Evolutionary conservation across 1,284 basidiomycete genomes (phyloP).

Genomic region (Ustilago curta): DNA sequence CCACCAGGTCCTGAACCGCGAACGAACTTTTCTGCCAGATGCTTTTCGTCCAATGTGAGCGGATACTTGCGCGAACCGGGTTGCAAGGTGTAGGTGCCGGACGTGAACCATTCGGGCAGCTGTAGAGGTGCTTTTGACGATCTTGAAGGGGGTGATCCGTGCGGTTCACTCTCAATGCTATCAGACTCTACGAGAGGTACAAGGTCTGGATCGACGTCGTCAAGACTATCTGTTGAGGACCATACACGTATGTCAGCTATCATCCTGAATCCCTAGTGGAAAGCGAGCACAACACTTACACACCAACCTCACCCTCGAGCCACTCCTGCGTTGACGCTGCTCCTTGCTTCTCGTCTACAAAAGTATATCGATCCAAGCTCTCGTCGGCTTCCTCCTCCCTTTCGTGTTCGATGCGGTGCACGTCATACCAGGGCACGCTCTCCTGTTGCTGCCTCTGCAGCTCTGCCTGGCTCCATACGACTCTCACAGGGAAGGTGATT

Average conservation of each 20-base stretch:
- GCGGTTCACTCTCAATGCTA: no score
- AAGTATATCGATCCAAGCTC: conserved; percentile 59
- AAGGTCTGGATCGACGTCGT: conserved; percentile 1
- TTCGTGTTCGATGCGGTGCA: conserved; percentile 62
- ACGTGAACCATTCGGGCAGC: conserved; percentile 56
- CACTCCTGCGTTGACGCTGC: conserved; percentile 47
- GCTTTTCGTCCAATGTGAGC: conserved; percentile 56
- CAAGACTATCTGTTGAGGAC: conserved; percentile 46
- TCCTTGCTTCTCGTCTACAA: conserved; percentile 43
- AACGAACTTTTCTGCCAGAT: conserved; percentile 65
- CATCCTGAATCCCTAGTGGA: not conserved
- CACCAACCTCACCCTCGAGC: conserved; percentile 64
- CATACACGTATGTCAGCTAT: not conserved
- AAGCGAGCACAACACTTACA: conserved; percentile 46
- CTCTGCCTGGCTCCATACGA: conserved; percentile 56
- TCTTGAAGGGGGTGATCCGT: not conserved
- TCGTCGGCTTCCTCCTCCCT: conserved; percentile 61
- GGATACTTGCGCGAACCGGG: conserved; percentile 60
- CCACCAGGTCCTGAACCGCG: conserved; percentile 66
- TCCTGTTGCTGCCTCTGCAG: conserved; percentile 40
- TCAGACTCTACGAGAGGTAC: conserved; percentile 8
- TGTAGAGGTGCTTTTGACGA: conserved; percentile 1
- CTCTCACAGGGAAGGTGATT: conserved; percentile 55
- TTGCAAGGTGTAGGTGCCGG: conserved; percentile 52
- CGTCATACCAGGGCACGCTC: conserved; percentile 59